Evolutionary conservation across 768 basidiomycete species (phyloP).

Genomic region (Suillus tomentosus): DNA sequence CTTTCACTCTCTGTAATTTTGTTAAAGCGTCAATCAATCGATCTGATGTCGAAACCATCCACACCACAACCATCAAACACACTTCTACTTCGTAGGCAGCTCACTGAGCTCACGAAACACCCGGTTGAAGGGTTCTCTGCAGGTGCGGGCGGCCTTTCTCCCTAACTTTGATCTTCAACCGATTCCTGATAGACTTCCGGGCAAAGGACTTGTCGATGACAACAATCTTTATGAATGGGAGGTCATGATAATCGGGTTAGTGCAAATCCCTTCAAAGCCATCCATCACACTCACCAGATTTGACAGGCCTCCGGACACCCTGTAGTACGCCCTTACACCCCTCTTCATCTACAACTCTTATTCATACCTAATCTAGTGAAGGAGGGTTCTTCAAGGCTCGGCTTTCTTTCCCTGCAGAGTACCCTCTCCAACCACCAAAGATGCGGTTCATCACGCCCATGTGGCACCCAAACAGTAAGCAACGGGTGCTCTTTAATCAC

Average conservation of each 20-base stretch:
- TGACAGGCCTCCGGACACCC: slow-evolving; percentile 82
- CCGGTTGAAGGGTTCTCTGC: slow-evolving; percentile 98
- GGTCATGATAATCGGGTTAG: slow-evolving; percentile 89
- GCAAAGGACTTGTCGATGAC: slow-evolving; percentile 88
- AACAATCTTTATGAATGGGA: slow-evolving; percentile 97
- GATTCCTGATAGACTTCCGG: slow-evolving; percentile 35
- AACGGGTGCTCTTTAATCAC: background rate
- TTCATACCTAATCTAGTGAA: slow-evolving; percentile 55
- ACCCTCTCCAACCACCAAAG: slow-evolving; percentile 89
- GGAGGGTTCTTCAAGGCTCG: slow-evolving; percentile 95
- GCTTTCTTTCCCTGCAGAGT: slow-evolving; percentile 87
- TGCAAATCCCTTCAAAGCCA: slow-evolving; percentile 21
- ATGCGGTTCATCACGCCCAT: slow-evolving; percentile 95
- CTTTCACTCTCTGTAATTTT: background rate
- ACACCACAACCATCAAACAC: slow-evolving; percentile 38
- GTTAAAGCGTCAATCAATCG: slow-evolving; percentile 2
- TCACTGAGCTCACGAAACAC: slow-evolving; percentile 83
- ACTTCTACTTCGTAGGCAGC: slow-evolving; percentile 76
- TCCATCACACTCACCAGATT: slow-evolving; percentile 21
- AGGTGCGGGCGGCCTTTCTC: slow-evolving; percentile 48
- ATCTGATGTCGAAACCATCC: slow-evolving; percentile 46
- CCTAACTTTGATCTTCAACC: slow-evolving; percentile 34
- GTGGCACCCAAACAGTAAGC: slow-evolving; percentile 97
- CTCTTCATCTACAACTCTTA: background rate
- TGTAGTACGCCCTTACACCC: slow-evolving; percentile 65